Evolutionary conservation across 108 stramenopile species (phyloP), one percentile per base, ranked within the genome.

Genomic region (Cyclotella kingstonii): DNA sequence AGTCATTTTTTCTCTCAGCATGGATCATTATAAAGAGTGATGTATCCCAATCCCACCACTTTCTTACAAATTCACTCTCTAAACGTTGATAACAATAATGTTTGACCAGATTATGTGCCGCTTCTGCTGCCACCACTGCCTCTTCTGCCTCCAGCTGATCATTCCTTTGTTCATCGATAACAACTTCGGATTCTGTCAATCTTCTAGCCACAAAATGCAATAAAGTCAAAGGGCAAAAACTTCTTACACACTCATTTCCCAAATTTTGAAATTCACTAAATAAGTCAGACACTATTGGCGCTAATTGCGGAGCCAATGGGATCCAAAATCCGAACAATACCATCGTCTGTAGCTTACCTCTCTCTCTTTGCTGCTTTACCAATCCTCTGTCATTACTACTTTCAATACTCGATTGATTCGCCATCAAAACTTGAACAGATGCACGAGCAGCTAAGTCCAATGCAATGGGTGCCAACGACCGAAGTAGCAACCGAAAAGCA

Each of bases 41-140:
- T 42, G 79, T 66, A 27, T 73, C 73, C 91, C 91, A 93, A 67
- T 82, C 64, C 91, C 88, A 89, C 54, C 74, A 83, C 60, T 51
- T 55, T 30, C 35, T 64, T 4, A 81, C 67, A 52, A 79, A 63
- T 25, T 39, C 25, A 45, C 68, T 46, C 31, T 83, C 73, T 34
- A 81, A 53, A 14, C 75, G 55, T 31, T 68, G 59, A 23, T 30
- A 56, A 29, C 61, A 76, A 57, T 52, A 76, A 41, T 55, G 43
- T 46, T 68, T 30, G 14, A 76, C 43, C 61, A 76, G 38, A 50
- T 68, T 62, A 34, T 19, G 40, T 7, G 66, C 55, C 48, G 75
- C 75, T 54, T 76, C 77, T 12, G 77, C 59, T 5, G 59, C 77
- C 41, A 78, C 67, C 28, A 63, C 77, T 38, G 66, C 71, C 40